A percentile compares a stretch with the other conserved stretches of the same genome.
Evolutionary conservation across 2,329 filamentous ascomycete species (phyloP).

Genomic region (Dothistroma pini): DNA sequence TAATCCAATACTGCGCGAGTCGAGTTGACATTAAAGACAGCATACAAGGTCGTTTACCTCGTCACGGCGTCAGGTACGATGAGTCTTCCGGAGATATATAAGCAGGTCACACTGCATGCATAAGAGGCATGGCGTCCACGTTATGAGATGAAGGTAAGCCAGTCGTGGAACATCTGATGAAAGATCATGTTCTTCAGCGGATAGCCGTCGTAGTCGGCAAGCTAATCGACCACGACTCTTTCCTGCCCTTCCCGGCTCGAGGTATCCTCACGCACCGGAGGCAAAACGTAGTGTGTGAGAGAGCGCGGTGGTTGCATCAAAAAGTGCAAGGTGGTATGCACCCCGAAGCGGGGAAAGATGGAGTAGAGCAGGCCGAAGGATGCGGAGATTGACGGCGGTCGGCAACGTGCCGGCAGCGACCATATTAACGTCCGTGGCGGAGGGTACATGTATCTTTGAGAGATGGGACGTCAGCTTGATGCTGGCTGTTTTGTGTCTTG

Average conservation of each 20-base stretch:
- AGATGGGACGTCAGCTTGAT: too few relatives aligned
- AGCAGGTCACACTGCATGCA: not conserved
- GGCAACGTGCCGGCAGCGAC: too few relatives aligned
- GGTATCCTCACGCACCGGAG: conserved; percentile 14
- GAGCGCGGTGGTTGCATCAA: not conserved
- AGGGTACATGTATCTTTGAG: too few relatives aligned
- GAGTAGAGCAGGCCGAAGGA: not conserved
- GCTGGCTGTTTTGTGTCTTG: too few relatives aligned
- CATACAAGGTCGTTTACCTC: not conserved
- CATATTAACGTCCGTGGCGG: too few relatives aligned
- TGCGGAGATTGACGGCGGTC: not conserved
- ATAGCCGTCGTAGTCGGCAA: too few relatives aligned
- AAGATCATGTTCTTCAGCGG: not conserved
- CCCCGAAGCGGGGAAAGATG: conserved; percentile 10
- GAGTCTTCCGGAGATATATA: not conserved
- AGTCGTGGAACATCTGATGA: not conserved
- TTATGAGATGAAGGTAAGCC: not conserved
- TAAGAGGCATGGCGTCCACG: not conserved
- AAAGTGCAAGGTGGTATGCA: conserved; percentile 5
- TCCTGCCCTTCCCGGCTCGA: not conserved
- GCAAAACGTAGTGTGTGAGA: conserved; percentile 28
- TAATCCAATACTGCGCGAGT: too few relatives aligned
- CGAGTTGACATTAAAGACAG: not conserved
- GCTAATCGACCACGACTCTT: not conserved
- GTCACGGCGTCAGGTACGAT: not conserved